Conservation (phyloP, 1,139 yeast species). For the Taphrina populina region DNA sequence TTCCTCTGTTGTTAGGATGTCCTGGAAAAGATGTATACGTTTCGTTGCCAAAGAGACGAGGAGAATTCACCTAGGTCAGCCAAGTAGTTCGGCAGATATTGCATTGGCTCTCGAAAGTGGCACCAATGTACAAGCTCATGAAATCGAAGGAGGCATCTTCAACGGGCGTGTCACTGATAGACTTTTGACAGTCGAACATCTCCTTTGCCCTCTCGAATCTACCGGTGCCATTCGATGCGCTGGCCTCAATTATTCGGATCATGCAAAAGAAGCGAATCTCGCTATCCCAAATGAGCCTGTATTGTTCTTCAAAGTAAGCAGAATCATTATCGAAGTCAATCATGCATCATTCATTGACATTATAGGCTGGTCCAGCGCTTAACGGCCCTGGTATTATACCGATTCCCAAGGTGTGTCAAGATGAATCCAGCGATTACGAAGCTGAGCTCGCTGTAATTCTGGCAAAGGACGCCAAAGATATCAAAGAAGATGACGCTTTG, state of each 20-base stretch:
- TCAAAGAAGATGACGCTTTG: constrained; percentile 50
- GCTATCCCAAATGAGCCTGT: constrained; percentile 52
- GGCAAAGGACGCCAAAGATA: constrained; percentile 53
- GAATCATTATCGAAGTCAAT: background rate
- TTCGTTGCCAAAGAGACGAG: constrained; percentile 14
- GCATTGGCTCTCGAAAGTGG: background rate
- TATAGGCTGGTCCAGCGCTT: constrained; percentile 38
- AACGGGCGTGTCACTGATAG: constrained; percentile 2
- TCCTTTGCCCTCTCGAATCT: constrained; percentile 28
- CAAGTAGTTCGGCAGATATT: background rate
- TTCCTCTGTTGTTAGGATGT: background rate
- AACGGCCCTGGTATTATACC: constrained; percentile 39
- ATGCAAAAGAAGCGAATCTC: constrained; percentile 34
- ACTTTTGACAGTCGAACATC: constrained; percentile 15
- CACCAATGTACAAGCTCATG: constrained; percentile 37
- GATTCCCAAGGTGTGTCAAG: constrained; percentile 53
- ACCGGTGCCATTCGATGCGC: constrained; percentile 33
- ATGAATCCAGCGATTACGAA: constrained; percentile 51
- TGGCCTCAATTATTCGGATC: constrained; percentile 38
- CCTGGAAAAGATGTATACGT: constrained; percentile 8
- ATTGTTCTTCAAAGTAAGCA: constrained; percentile 46
- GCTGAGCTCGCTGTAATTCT: constrained; percentile 57
- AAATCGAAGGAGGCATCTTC: constrained; percentile 37
- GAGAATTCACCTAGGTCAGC: constrained; percentile 5
- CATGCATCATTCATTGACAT: background rate